These are phyloP conservation scores for Podila verticillata DNA, from an alignment of 192 early-diverging fungal genomes.

Conservation along the genomic window DNA sequence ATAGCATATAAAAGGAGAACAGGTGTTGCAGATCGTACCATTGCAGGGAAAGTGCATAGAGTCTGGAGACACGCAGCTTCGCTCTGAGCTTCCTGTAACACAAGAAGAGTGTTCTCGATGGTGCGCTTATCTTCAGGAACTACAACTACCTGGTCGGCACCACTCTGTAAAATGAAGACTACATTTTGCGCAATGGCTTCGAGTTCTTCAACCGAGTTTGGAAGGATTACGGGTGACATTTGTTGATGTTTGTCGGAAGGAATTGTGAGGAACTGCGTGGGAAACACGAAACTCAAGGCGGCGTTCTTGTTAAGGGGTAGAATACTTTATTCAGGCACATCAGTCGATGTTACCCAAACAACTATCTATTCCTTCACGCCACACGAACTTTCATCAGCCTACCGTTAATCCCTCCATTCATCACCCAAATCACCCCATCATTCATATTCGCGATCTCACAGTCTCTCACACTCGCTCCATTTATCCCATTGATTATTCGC, in stretches of 20 bases:
- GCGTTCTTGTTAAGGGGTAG: too few species aligned
- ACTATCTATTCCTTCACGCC: not conserved
- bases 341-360: too few species aligned
- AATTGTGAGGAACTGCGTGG: not conserved
- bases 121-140: conserved; percentile 13
- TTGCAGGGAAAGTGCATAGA: conserved; percentile 38
- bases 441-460: not conserved
- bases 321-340: too few species aligned
- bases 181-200: conserved; percentile 2
- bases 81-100: conserved; percentile 33
- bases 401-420: not conserved
- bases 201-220: conserved; percentile 15
- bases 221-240: conserved; percentile 37
- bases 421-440: not conserved
- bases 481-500: not conserved
- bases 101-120: conserved; percentile 27
- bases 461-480: not conserved
- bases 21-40: conserved; percentile 13
- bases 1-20: not conserved
- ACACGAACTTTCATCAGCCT: not conserved
- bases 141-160: conserved; percentile 18
- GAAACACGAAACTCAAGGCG: not conserved
- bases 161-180: conserved; percentile 5
- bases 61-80: conserved; percentile 33
- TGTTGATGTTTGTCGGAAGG: too few species aligned